Evolutionary conservation across 768 basidiomycete species (phyloP), one percentile per base, ranked within the genome.

Genomic region (Coprinopsis strossmayeri): DNA sequence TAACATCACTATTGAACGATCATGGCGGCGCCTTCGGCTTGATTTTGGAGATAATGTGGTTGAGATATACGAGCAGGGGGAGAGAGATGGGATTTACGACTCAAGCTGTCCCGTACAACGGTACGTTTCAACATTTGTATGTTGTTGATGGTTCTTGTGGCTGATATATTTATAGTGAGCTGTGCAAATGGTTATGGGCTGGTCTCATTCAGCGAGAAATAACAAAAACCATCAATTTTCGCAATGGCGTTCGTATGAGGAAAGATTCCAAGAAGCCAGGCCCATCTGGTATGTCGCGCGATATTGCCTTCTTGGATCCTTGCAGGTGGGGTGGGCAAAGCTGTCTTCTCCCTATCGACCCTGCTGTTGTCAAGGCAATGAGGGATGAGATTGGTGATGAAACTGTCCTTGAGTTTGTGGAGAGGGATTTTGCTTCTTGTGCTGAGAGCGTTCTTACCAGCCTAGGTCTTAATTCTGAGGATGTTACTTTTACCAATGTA

Each of bases 201-300:
- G 55, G 49, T 25, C 45, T 62, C n/a, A 55, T 65, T 25, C 61
- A 57, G 3, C 44, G 55, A 21, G 53, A 51, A 10, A 52, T 64
- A 10, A 39, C 53, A 13, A 13, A 25, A 2, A 61, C 61, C 27
- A 50, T 55, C 35, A 52, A 54, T 9, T 50, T 49, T 18, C 47
- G 62, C 2, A 71, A 71, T 50, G 52, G 45, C 2, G 48, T 52
- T 2, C 51, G 45, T 10, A 61, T 65, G 46, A 26, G 63, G 1
- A 66, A 63, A 28, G 57, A 68, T 45, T 60, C 59, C 0, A 45
- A 55, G 0, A 72, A 72, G 51, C 34, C 58, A 0, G 62, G 65
- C 1, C 69, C 69, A 0, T 71, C 66, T 0, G 67, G 64, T 0
- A 59, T 60, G 50, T 68, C 67, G 10, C 61, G 60, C 4, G 65